A percentile compares a stretch with the other conserved stretches of the same genome.
Evolutionary conservation across 768 basidiomycete species (phyloP).

Genomic region (Phylloporus scabripes): DNA sequence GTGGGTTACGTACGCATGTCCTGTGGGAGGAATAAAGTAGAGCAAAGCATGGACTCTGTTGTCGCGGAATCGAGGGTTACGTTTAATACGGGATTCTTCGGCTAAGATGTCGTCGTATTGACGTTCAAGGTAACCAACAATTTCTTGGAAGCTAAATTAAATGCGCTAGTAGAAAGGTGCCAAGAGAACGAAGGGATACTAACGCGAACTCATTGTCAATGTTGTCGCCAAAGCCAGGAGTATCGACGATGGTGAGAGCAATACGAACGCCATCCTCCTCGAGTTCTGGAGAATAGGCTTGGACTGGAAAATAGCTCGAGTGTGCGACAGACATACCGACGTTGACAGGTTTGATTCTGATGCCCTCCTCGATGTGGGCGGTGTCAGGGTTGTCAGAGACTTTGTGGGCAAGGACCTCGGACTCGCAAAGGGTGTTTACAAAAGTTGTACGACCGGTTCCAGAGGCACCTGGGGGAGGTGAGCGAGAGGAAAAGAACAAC

Average conservation of each 20-base stretch:
- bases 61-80: conserved; percentile 98
- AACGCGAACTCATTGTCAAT: conserved; percentile 99
- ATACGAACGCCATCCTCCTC: conserved; percentile 99
- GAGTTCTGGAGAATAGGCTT: conserved; percentile 54
- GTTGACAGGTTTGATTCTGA: conserved; percentile 90
- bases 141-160: conserved; percentile 84
- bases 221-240: conserved; percentile 97
- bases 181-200: conserved; percentile 31
- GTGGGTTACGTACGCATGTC: conserved; percentile 70
- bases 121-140: conserved; percentile 92
- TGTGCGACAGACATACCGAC: conserved; percentile 53
- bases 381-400: conserved; percentile 75
- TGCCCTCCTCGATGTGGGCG: conserved; percentile 92
- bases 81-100: conserved; percentile 98
- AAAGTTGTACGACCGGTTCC: conserved; percentile 98
- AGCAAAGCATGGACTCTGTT: conserved; percentile 94
- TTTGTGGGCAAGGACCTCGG: conserved; percentile 86
- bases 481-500: neutral
- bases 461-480: conserved; percentile 69
- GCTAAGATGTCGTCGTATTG: conserved; percentile 99
- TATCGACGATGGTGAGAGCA: conserved; percentile 96
- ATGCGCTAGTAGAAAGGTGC: conserved; percentile 5
- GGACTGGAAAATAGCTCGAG: neutral
- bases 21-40: conserved; percentile 99
- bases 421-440: conserved; percentile 98